Percentiles rank a stretch among this genome's conserved stretches.
Conservation (phyloP, 2,329 filamentous ascomycete genomes). For the Cladosporium sphaerospermum region DNA sequence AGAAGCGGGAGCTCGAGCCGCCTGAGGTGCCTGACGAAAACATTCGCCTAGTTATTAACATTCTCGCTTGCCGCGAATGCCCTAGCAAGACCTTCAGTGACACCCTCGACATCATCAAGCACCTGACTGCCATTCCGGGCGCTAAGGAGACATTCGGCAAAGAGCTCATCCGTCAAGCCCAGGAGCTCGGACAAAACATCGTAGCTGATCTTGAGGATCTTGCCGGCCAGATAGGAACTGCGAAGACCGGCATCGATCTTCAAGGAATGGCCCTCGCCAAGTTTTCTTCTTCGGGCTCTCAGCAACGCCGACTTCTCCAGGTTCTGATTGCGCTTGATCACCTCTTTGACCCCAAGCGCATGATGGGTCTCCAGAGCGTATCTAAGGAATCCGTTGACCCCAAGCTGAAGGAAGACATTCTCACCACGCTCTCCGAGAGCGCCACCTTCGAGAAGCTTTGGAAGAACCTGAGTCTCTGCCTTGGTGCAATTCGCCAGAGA, state of each 20-base stretch:
- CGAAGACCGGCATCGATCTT: constrained; percentile 84
- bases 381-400: constrained; percentile 37
- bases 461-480: constrained; percentile 83
- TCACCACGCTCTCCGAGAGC: constrained; percentile 85
- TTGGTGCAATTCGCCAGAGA: constrained; percentile 80
- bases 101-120: constrained; percentile 97
- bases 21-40: constrained; percentile 85
- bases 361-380: constrained; percentile 39
- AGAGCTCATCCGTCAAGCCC: constrained; percentile 83
- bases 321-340: constrained; percentile 93
- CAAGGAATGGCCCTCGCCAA: constrained; percentile 90
- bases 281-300: constrained; percentile 91
- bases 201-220: constrained; percentile 78
- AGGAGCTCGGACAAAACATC: constrained; percentile 76
- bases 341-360: constrained; percentile 75
- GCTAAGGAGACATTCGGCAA: constrained; percentile 88
- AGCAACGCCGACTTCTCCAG: constrained; percentile 90
- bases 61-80: constrained; percentile 91
- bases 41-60: constrained; percentile 88
- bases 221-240: constrained; percentile 77
- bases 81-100: constrained; percentile 97
- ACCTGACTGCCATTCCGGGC: constrained; percentile 84
- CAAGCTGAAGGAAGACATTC: constrained; percentile 72
- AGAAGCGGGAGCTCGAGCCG: constrained; percentile 62
- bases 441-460: constrained; percentile 84